Conservation (phyloP, 495 filamentous ascomycete species). For the Pyronema domesticum region DNA sequence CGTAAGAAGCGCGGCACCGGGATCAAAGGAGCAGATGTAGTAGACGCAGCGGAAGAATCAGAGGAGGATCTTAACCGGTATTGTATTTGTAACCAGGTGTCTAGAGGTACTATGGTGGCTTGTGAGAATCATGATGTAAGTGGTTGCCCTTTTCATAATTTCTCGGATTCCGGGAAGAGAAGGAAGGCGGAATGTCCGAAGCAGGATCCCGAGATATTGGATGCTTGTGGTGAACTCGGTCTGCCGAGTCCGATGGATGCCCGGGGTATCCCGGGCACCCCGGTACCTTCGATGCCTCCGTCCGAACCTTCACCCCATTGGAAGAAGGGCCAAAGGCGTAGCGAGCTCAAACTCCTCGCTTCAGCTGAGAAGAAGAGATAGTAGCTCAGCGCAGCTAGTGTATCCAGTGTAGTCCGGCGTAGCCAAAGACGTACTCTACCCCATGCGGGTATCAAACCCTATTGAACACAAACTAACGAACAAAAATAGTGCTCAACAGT, state of each 20-base stretch:
- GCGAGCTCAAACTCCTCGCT: background rate
- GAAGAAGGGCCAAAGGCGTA: no score
- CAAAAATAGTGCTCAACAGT: constrained; percentile 45
- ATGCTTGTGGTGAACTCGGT: background rate
- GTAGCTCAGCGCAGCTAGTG: background rate
- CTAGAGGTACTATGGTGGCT: constrained; percentile 85
- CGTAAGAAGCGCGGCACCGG: constrained; percentile 24
- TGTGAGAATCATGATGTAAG: constrained; percentile 84
- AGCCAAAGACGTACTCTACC: no score
- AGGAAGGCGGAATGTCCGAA: no score
- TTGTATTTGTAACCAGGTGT: constrained; percentile 80
- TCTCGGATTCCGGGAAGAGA: no score
- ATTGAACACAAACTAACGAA: no score
- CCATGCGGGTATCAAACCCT: no score
- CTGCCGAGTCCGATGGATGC: background rate
- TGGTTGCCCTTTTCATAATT: constrained; percentile 14
- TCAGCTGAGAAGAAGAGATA: background rate
- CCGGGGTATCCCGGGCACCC: no score
- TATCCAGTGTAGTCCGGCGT: background rate
- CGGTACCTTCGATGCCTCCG: no score
- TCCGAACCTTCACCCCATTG: no score
- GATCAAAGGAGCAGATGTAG: constrained; percentile 29
- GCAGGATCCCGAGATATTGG: constrained; percentile 6
- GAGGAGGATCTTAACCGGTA: constrained; percentile 78
- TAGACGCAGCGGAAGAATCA: constrained; percentile 56